Evolutionary conservation across 805 yeast genomes (phyloP), one percentile per base, ranked within the genome.

Genomic region (Priceomyces carsonii): DNA sequence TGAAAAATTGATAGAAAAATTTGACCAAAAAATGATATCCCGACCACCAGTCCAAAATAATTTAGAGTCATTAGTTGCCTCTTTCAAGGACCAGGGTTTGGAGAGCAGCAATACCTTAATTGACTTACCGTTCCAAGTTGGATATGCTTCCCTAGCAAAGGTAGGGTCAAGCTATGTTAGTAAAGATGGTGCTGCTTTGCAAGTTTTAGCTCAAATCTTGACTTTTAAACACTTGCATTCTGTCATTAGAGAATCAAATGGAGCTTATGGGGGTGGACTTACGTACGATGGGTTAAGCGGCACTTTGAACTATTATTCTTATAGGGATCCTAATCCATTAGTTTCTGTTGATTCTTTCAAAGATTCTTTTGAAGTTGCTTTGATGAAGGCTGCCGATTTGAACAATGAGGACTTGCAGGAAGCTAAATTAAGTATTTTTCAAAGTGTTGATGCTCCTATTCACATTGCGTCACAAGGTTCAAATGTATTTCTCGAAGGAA

Each of bases 261-360:
- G 99, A 40, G 99, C 99, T 0, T 93, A 93, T 55, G 99, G 99
- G 6, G 98, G 96, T 5, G 99, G 99, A 3, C 85, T 95, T 4
- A 64, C 76, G 6, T 93, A 82, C 57, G 85, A 82, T 55, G 88
- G 91, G 0, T 55, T 86, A 15, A 87, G 85, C 33, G 98, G 97
- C 0, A 50, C 81, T 2, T 78, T 91, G 51, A 75, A 85, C 21
- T 88, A 73, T 63, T 93, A 84, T 62, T 89, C 98, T 0, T 93
- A 91, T 66, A 75, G 99, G 48, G 99, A 93, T 58, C 99, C 99
- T 12, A 82, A 86, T 44, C 87, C 96, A 1, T 54, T 73, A 24
- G 76, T 79, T 44, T 83, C 96, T 2, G 57, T 86, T 8, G 60
- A 67, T 3, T 75, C 84, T 1, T 85, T 86, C 54, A 55, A 61